Evolutionary conservation across 2,329 filamentous ascomycete species (phyloP).

Genomic region (Cercospora beticola): DNA sequence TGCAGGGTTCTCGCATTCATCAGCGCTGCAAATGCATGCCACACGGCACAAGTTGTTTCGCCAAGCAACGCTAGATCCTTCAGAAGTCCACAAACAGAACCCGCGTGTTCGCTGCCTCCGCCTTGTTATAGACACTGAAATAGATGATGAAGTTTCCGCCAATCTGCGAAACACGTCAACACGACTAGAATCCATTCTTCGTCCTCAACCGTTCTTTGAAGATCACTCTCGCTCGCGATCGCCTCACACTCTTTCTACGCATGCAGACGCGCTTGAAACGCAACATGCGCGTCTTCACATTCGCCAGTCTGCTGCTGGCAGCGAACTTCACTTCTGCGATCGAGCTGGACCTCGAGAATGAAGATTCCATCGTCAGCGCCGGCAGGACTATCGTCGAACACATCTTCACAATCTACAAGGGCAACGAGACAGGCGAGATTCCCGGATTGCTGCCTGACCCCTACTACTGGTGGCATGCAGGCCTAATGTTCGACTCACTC

Average conservation of each 20-base stretch:
- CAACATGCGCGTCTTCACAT: slow-evolving; percentile 15
- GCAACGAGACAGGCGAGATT: slow-evolving; percentile 9
- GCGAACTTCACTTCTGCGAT: slow-evolving; percentile 15
- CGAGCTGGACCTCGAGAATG: slow-evolving; percentile 17
- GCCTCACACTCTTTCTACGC: neutral
- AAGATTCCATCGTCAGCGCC: slow-evolving; percentile 19
- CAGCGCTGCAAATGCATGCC: neutral
- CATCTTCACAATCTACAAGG: slow-evolving; percentile 24
- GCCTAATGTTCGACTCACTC: slow-evolving; percentile 66
- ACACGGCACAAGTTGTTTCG: neutral
- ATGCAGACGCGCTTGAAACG: neutral
- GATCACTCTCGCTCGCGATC: neutral
- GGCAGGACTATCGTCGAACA: slow-evolving; percentile 17
- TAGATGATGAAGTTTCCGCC: neutral
- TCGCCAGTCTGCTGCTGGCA: slow-evolving; percentile 15
- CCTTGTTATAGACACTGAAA: neutral
- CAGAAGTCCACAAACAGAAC: neutral
- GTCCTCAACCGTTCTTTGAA: neutral
- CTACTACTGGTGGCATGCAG: slow-evolving; percentile 63
- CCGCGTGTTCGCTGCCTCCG: neutral
- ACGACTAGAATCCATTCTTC: neutral
- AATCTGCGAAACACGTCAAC: neutral
- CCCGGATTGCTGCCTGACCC: slow-evolving; percentile 31
- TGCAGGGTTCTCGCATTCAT: neutral
- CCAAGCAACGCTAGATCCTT: slow-evolving; percentile 12